These are phyloP conservation scores for Leucaena leucocephala DNA, from an alignment of 306 rosid species.

Conservation along the genomic window DNA sequence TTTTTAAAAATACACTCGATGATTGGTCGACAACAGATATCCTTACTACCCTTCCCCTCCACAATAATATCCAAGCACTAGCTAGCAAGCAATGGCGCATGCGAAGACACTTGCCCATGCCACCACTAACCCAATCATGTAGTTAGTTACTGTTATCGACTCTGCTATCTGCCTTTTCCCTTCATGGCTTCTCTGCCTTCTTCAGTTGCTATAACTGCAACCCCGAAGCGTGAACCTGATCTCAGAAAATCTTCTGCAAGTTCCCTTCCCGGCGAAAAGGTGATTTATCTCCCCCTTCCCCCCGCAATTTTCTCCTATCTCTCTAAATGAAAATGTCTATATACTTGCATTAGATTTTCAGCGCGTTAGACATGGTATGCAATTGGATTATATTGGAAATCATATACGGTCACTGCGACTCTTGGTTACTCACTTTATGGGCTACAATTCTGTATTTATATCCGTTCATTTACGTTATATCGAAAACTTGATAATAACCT, in stretches of 20 bases:
- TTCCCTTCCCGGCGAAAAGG: constrained; percentile 56
- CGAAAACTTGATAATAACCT: constrained; percentile 13
- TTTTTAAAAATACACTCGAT: background rate
- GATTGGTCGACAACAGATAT: constrained; percentile 30
- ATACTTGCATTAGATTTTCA: background rate
- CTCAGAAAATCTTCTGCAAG: constrained; percentile 54
- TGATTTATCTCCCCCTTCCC: constrained; percentile 12
- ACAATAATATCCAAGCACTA: constrained; percentile 37
- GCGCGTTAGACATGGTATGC: no score
- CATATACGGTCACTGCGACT: background rate
- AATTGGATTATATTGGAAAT: background rate
- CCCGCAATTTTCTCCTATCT: background rate
- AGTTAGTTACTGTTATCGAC: background rate
- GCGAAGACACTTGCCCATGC: background rate
- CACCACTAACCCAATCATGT: constrained; percentile 16
- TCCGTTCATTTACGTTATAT: background rate
- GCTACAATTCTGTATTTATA: constrained; percentile 1
- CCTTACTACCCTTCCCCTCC: constrained; percentile 38
- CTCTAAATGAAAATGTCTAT: background rate
- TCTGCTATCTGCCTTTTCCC: constrained; percentile 25
- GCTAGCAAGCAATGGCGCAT: background rate
- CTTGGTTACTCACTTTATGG: background rate
- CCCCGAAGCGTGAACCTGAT: constrained; percentile 65
- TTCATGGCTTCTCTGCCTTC: constrained; percentile 81
- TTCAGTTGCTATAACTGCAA: constrained; percentile 46